phyloP scores from a whole-genome alignment of 441 rosid species.

The Sinapis alba region DNA sequence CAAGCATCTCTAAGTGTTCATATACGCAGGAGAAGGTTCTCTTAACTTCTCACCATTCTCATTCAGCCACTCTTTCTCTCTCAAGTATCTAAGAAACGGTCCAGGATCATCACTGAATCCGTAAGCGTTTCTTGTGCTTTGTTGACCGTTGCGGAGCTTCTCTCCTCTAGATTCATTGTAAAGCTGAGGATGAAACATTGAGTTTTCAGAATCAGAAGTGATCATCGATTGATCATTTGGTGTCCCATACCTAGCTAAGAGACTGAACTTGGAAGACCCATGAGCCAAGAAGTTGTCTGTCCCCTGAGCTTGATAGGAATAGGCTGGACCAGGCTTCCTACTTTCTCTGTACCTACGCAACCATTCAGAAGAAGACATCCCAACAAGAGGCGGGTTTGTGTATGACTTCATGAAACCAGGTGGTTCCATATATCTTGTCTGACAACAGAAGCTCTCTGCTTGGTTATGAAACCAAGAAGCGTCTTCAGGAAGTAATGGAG shows the following conservation, averaged over 20 bases:
- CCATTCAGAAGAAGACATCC: constrained; percentile 91
- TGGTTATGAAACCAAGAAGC: constrained; percentile 56
- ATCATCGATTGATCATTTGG: constrained; percentile 49
- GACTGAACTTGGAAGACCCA: constrained; percentile 48
- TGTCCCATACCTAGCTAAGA: constrained; percentile 52
- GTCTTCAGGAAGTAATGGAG: constrained; percentile 86
- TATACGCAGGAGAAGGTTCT: constrained; percentile 50
- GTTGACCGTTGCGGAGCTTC: constrained; percentile 49
- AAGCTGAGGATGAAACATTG: constrained; percentile 36
- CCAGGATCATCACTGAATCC: constrained; percentile 65
- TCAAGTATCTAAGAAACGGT: constrained; percentile 75
- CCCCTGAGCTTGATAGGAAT: constrained; percentile 45
- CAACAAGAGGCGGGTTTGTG: constrained; percentile 42
- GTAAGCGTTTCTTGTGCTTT: constrained; percentile 47
- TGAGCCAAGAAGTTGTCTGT: constrained; percentile 42
- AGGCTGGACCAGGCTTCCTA: constrained; percentile 47
- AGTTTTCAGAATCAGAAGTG: constrained; percentile 36
- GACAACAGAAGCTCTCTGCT: constrained; percentile 39
- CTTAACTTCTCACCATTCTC: constrained; percentile 63
- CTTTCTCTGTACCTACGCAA: constrained; percentile 83
- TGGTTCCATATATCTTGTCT: constrained; percentile 26
- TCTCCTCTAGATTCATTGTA: constrained; percentile 63
- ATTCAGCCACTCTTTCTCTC: constrained; percentile 72
- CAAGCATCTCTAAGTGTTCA: constrained; percentile 45
- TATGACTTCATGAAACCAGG: constrained; percentile 40